A percentile compares a stretch with the other conserved stretches of the same genome.
Conservation (phyloP, 495 filamentous ascomycete genomes). For the Rhypophila decipiens region DNA sequence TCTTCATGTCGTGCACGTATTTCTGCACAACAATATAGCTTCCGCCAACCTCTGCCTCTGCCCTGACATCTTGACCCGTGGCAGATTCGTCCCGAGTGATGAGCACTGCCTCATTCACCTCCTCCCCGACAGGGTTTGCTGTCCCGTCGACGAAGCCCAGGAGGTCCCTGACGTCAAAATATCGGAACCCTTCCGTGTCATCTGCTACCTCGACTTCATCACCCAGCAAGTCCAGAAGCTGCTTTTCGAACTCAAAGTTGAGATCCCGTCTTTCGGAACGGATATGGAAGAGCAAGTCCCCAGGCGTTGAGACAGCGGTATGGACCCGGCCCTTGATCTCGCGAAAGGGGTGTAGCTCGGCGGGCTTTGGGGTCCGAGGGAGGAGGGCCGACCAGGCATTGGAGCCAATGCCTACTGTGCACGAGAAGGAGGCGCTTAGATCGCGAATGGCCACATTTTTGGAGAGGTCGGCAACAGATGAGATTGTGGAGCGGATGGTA, state of each 20-base stretch:
- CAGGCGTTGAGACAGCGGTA: not conserved
- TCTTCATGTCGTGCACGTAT: constrained; percentile 6
- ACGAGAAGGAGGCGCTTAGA: not conserved
- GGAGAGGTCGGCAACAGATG: not conserved
- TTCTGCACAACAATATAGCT: constrained; percentile 6
- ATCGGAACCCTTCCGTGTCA: constrained; percentile 1
- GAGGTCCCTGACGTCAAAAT: constrained; percentile 4
- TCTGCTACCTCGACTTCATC: not conserved
- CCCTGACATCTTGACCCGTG: not conserved
- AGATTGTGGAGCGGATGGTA: not conserved
- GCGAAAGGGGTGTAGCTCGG: constrained; percentile 1
- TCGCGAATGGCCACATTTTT: constrained; percentile 4
- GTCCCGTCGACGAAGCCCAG: constrained; percentile 4
- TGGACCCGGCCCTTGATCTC: not conserved
- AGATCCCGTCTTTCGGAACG: constrained; percentile 1
- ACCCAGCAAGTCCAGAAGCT: not conserved
- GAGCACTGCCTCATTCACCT: not conserved
- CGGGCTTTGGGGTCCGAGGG: not conserved
- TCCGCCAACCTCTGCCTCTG: not conserved
- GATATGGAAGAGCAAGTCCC: constrained; percentile 4
- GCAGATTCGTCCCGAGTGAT: not conserved
- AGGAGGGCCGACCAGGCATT: not conserved
- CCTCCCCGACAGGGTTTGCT: not conserved
- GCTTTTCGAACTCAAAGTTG: constrained; percentile 4
- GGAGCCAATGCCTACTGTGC: constrained; percentile 10